Evolutionary conservation across 78 protist genomes (phyloP).

Genomic region (Monosiga brevicollis): DNA sequence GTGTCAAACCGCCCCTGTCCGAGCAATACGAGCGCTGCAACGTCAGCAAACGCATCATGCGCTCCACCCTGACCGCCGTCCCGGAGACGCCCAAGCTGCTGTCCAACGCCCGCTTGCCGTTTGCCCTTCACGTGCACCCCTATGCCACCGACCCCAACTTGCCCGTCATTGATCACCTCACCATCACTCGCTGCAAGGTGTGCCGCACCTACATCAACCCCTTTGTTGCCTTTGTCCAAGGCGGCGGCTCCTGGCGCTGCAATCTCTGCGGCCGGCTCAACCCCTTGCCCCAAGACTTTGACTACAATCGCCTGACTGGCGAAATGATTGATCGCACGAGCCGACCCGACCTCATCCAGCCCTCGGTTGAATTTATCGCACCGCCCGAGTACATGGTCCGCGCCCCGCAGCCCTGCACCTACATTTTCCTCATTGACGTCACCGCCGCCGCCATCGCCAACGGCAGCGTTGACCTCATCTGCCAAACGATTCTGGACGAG

Average conservation of each 20-base stretch:
- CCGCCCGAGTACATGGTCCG: constrained; percentile 20
- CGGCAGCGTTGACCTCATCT: not conserved
- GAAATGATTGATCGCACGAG: constrained; percentile 12
- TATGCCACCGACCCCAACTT: not conserved
- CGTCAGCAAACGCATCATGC: not conserved
- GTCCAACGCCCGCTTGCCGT: not conserved
- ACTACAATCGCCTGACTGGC: constrained; percentile 2
- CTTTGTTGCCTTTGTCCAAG: constrained; percentile 2
- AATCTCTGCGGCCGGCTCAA: constrained; percentile 1
- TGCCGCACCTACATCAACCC: constrained; percentile 35
- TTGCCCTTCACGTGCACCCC: constrained; percentile 11
- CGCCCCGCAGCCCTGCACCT: constrained; percentile 14
- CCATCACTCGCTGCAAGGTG: constrained; percentile 8
- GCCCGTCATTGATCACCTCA: not conserved
- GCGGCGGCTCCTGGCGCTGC: constrained; percentile 20
- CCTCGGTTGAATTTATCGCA: constrained; percentile 19
- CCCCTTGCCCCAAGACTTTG: constrained; percentile 7
- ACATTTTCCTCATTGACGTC: constrained; percentile 8
- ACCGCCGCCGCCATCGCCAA: not conserved
- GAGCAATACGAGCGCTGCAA: not conserved
- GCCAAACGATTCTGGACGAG: not conserved
- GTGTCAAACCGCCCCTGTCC: not conserved
- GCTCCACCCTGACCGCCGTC: constrained; percentile 12
- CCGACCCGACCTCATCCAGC: not conserved
- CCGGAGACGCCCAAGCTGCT: constrained; percentile 6